These are phyloP conservation scores for Trichoderma arundinaceum DNA, from an alignment of 2,329 filamentous ascomycete genomes.

Conservation along the genomic window DNA sequence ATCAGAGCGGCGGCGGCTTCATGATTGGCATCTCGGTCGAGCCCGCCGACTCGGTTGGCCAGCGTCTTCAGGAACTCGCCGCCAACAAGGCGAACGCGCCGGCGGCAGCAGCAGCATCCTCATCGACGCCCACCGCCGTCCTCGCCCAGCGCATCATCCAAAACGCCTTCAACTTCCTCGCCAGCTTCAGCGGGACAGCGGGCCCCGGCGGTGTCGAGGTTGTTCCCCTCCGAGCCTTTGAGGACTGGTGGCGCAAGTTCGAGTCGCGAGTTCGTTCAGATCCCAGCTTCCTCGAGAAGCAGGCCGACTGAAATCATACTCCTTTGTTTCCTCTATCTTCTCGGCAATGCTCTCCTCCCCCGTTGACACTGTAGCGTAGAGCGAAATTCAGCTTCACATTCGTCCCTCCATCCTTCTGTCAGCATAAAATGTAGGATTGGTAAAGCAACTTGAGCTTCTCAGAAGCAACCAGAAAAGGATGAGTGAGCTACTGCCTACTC, in stretches of 20 bases:
- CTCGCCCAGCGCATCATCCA: slow-evolving; percentile 93
- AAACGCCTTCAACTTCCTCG: slow-evolving; percentile 95
- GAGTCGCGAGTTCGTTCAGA: slow-evolving; percentile 84
- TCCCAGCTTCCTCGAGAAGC: slow-evolving; percentile 83
- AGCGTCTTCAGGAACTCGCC: slow-evolving; percentile 67
- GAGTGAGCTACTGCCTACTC: not conserved
- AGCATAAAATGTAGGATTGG: not conserved
- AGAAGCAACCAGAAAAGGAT: not conserved
- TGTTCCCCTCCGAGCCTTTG: slow-evolving; percentile 91
- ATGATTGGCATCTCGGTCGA: slow-evolving; percentile 86
- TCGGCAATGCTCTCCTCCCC: not conserved
- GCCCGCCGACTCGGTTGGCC: slow-evolving; percentile 71
- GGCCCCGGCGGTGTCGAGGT: slow-evolving; percentile 74
- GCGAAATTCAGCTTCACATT: not conserved
- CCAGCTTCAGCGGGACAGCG: slow-evolving; percentile 76
- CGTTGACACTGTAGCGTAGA: slow-evolving; percentile 13
- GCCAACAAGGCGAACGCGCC: slow-evolving; percentile 38
- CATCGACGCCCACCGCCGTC: slow-evolving; percentile 69
- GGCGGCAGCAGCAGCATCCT: slow-evolving; percentile 4
- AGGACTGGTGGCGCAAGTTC: slow-evolving; percentile 98
- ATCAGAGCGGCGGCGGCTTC: slow-evolving; percentile 49
- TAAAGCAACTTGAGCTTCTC: not conserved
- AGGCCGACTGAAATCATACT: slow-evolving; percentile 37
- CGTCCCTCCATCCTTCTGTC: not conserved
- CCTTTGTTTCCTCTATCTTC: not conserved